Conservation (phyloP, 805 yeast genomes). For the Pichia deserticola region DNA sequence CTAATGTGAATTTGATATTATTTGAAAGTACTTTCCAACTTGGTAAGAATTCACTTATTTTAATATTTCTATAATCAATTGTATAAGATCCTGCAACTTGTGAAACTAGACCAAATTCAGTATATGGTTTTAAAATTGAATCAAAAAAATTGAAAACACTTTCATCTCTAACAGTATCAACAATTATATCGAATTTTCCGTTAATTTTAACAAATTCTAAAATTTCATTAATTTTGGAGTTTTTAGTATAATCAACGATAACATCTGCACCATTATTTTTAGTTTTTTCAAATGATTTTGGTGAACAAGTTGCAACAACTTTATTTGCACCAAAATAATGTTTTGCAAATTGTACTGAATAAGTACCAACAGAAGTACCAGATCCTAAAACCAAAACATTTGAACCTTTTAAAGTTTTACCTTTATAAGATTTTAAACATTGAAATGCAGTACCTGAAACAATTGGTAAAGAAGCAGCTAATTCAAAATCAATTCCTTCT, state of each 20-base stretch:
- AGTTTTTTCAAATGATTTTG: slow-evolving; percentile 22
- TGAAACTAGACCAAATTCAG: slow-evolving; percentile 41
- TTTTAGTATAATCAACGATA: slow-evolving; percentile 50
- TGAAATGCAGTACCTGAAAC: slow-evolving; percentile 56
- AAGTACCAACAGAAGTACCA: slow-evolving; percentile 60
- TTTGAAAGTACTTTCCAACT: slow-evolving; percentile 13
- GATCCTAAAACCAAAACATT: slow-evolving; percentile 65
- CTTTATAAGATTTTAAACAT: slow-evolving; percentile 8
- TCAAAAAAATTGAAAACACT: slow-evolving; percentile 32
- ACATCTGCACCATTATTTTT: slow-evolving; percentile 44
- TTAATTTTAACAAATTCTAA: slow-evolving; percentile 27
- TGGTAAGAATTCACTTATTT: slow-evolving; percentile 21
- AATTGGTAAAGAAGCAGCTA: slow-evolving; percentile 63
- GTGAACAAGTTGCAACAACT: slow-evolving; percentile 47
- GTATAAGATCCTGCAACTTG: slow-evolving; percentile 53
- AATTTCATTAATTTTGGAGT: slow-evolving; percentile 31
- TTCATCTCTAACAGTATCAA: slow-evolving; percentile 60
- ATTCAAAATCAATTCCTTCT: slow-evolving; percentile 35
- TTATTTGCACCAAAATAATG: slow-evolving; percentile 36
- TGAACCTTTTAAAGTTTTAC: slow-evolving; percentile 23
- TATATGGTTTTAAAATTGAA: slow-evolving; percentile 37
- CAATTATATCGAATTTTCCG: slow-evolving; percentile 51
- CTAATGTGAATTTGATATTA: slow-evolving; percentile 1
- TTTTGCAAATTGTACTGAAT: slow-evolving; percentile 50
- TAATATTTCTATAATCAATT: slow-evolving; percentile 27